A percentile compares a stretch with the other conserved stretches of the same genome.
Evolutionary conservation across 306 rosid species (phyloP).

Genomic region (Lagenaria siceraria): DNA sequence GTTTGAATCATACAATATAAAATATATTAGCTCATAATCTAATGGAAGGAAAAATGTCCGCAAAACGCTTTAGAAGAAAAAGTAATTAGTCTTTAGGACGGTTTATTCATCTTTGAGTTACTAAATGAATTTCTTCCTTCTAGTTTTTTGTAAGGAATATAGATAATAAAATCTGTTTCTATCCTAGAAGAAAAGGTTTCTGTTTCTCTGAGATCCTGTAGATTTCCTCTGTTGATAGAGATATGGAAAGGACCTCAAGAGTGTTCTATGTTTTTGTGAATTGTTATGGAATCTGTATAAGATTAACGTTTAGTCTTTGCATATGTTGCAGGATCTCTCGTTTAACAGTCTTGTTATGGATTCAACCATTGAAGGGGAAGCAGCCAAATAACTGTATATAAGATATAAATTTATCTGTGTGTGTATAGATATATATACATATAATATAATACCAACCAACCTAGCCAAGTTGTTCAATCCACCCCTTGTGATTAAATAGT

Average conservation of each 20-base stretch:
- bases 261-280: not conserved
- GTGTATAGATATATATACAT: not conserved
- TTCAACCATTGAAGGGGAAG: not conserved
- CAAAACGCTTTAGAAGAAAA: not conserved
- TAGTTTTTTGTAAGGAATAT: not conserved
- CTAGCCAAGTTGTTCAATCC: not conserved
- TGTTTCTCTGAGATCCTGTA: not conserved
- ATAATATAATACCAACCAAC: not conserved
- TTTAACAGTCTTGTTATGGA: not conserved
- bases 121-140: not conserved
- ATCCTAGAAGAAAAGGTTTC: not conserved
- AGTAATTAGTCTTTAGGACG: not conserved
- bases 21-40: not conserved
- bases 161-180: not conserved
- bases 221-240: not conserved
- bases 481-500: not conserved
- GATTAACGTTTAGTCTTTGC: not conserved
- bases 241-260: not conserved
- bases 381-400: slow-evolving; percentile 1
- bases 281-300: not conserved
- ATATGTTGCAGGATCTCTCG: not conserved
- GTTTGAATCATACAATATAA: not conserved
- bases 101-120: not conserved
- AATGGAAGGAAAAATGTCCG: not conserved
- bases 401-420: not conserved